phyloP scores from a whole-genome alignment of 148 eudicot genomes.

The Nyssa sinensis region DNA sequence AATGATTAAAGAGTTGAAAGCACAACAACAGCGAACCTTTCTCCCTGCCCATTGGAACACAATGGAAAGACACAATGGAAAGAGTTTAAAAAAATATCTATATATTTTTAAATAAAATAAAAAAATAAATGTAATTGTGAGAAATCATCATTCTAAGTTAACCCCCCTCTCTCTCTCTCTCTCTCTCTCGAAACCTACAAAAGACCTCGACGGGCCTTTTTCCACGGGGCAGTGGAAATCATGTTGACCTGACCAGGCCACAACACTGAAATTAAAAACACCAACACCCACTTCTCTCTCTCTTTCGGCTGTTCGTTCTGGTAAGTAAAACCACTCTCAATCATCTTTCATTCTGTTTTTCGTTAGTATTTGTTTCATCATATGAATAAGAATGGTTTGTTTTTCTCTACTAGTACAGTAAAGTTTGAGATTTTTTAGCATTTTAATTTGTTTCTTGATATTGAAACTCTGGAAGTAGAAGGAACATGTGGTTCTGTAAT shows the following conservation, averaged over 20 bases:
- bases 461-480: not conserved
- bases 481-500: not conserved
- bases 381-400: constrained; percentile 1
- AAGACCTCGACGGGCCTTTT: not conserved
- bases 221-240: constrained; percentile 18
- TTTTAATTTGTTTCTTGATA: not conserved
- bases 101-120: no score
- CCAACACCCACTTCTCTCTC: constrained; percentile 6
- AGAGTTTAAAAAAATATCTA: no score
- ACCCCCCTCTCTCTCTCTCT: no score
- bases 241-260: constrained; percentile 27
- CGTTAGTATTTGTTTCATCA: not conserved
- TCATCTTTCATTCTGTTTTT: constrained; percentile 9
- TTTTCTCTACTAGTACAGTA: constrained; percentile 1
- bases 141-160: no score
- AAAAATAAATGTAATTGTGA: no score
- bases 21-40: no score
- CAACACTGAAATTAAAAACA: not conserved
- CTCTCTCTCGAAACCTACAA: constrained; percentile 6
- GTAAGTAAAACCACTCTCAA: constrained; percentile 21
- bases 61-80: no score
- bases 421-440: constrained; percentile 10
- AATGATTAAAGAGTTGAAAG: no score
- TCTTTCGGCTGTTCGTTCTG: constrained; percentile 14
- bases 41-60: no score